Base-by-base conservation (phyloP, 1,139 yeast species). In the Trichomonascaceae sp. region DNA sequence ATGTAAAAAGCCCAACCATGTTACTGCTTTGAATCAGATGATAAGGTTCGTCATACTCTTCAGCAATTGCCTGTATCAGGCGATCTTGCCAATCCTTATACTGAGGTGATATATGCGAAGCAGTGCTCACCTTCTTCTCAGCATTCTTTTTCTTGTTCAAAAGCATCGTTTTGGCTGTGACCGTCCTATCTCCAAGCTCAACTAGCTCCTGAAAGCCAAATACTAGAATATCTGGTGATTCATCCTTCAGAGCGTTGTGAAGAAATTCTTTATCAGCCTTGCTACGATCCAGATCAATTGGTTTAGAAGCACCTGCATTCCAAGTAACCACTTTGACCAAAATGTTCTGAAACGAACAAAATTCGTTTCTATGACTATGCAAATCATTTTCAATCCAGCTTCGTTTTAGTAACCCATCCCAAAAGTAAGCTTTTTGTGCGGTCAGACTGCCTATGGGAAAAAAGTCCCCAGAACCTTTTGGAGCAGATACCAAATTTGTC, bases 201-300 rank as follows among this genome's bases (percentile, higher is more conserved):
- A 93, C 87, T 47, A 93, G 83, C 66, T 93, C 99, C 68, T 95
- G 99, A 58, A 93, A 79, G 0, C 99, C 99, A 59, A 93, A 75
- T 0, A 90, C 88, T 55, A 86, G 84, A 41, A 93, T 74, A 61
- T 93, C 96, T 0, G 90, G 85, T 4, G 60, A 61, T 1, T 57
- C 57, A 7, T 55, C 50, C 18, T 39, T 36, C 48, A 60, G 54
- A 7, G 61, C 57, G 17, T 60, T 47, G 3, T 50, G 51, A 15
- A 67, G 50, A 57, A 63, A 60, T 36, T 53, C 54, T 6, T 56
- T 50, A 44, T 62, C 64, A 7, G 59, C 54, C 7, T 49, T 51
- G 32, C 60, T 60, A 2, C 59, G 53, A n/a, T 64, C 67, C 47
- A 73, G 56, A 39, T 66, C 69, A 0, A 62, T 52, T 0, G 78